These are phyloP conservation scores for Hortiboletus flavorubellus DNA, from an alignment of 768 basidiomycete genomes.

Conservation along the genomic window DNA sequence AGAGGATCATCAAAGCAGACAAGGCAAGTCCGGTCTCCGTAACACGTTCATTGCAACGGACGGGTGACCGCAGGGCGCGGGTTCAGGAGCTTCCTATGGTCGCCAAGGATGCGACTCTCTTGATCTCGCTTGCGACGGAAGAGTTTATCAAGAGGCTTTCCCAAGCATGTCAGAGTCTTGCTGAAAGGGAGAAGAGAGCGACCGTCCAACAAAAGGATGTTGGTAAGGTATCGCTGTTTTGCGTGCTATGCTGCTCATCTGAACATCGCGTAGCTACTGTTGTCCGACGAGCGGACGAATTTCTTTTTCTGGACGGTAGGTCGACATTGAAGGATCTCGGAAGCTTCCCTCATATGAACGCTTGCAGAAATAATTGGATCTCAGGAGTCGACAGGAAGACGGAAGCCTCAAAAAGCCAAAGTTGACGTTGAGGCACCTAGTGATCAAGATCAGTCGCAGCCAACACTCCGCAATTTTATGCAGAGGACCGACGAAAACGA, in stretches of 20 bases:
- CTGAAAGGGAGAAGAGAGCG: constrained; percentile 65
- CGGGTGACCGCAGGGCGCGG: constrained; percentile 1
- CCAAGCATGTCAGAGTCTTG: constrained; percentile 67
- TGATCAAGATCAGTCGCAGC: constrained; percentile 23
- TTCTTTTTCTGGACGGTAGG: constrained; percentile 73
- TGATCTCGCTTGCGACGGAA: constrained; percentile 83
- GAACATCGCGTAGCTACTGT: constrained; percentile 46
- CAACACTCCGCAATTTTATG: constrained; percentile 53
- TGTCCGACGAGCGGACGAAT: constrained; percentile 68
- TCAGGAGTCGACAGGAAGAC: constrained; percentile 45
- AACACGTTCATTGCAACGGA: background rate
- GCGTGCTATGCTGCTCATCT: background rate
- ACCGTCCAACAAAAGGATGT: constrained; percentile 80
- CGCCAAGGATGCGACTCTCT: constrained; percentile 71
- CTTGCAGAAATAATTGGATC: constrained; percentile 57
- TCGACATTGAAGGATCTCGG: background rate
- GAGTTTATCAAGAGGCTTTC: constrained; percentile 79
- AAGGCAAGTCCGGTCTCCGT: constrained; percentile 44
- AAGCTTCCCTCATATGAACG: background rate
- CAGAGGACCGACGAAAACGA: constrained; percentile 25
- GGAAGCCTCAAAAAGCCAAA: constrained; percentile 36
- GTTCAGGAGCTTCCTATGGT: constrained; percentile 71
- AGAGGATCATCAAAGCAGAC: constrained; percentile 84
- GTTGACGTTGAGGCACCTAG: constrained; percentile 11
- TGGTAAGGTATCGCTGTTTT: constrained; percentile 43